phyloP scores from a whole-genome alignment of 331 rosid genomes.

The Malus hybrid region DNA sequence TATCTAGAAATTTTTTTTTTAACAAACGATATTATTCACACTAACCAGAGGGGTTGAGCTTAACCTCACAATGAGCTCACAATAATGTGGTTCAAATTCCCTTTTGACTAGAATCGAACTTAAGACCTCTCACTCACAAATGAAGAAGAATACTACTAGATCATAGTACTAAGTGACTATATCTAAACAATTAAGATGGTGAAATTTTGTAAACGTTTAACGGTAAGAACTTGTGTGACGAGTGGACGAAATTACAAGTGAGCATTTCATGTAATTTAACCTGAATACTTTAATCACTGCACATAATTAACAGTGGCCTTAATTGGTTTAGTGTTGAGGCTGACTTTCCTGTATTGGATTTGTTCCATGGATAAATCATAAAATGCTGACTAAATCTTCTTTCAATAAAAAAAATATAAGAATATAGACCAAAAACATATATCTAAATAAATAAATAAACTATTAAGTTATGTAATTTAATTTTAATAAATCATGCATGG shows the following conservation, averaged over 20 bases:
- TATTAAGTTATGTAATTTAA: too few species aligned
- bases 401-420: neutral
- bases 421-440: too few species aligned
- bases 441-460: too few species aligned
- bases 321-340: neutral
- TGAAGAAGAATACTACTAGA: too few species aligned
- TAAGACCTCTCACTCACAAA: too few species aligned
- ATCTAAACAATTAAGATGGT: neutral
- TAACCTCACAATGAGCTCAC: rapidly evolving
- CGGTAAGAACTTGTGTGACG: neutral
- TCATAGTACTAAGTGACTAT: rapidly evolving
- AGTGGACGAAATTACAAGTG: neutral
- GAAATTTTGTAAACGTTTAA: neutral
- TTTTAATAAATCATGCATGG: too few species aligned
- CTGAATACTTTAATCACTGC: neutral
- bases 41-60: too few species aligned
- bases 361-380: neutral
- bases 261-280: too few species aligned
- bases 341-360: neutral
- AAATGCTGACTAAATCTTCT: neutral
- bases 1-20: too few species aligned
- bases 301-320: neutral
- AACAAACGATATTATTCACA: too few species aligned
- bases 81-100: too few species aligned
- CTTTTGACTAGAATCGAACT: too few species aligned